Percentiles rank a stretch among this genome's conserved stretches.
Conservation (phyloP, 768 basidiomycete genomes). For the Leucocoprinus leucothites region DNA sequence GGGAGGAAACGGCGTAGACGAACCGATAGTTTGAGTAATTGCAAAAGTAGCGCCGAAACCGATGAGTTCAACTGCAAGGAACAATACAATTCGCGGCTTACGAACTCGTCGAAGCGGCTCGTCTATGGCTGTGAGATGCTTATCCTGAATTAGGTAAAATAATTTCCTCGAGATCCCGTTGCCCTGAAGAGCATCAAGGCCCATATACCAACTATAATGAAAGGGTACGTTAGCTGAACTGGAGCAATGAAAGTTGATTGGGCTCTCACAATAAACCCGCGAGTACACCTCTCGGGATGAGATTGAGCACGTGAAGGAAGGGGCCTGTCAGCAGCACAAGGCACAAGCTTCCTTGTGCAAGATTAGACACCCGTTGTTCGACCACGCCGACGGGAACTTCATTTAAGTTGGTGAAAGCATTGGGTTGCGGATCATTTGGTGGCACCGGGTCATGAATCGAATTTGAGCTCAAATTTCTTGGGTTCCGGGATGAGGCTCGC, state of each 20-base stretch:
- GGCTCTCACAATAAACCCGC: conserved; percentile 81
- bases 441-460: conserved; percentile 14
- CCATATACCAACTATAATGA: conserved; percentile 81
- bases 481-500: conserved; percentile 14
- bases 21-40: conserved; percentile 87
- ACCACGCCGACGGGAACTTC: conserved; percentile 75
- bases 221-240: background rate
- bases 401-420: conserved; percentile 20
- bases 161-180: conserved; percentile 85
- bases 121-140: conserved; percentile 47
- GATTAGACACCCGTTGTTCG: conserved; percentile 91
- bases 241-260: background rate
- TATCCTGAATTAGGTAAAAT: conserved; percentile 77
- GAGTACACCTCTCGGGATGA: conserved; percentile 81
- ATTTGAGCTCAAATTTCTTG: background rate
- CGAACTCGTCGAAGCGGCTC: conserved; percentile 80
- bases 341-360: conserved; percentile 78
- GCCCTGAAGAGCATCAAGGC: conserved; percentile 70
- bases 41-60: conserved; percentile 90
- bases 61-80: conserved; percentile 69
- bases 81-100: conserved; percentile 68
- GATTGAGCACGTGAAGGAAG: conserved; percentile 72
- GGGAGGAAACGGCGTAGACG: conserved; percentile 13
- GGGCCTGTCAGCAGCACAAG: conserved; percentile 80
- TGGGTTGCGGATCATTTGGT: conserved; percentile 17